Evolutionary conservation across 495 filamentous ascomycete genomes (phyloP), one percentile per base, ranked within the genome.

Genomic region (Neurospora sp.): DNA sequence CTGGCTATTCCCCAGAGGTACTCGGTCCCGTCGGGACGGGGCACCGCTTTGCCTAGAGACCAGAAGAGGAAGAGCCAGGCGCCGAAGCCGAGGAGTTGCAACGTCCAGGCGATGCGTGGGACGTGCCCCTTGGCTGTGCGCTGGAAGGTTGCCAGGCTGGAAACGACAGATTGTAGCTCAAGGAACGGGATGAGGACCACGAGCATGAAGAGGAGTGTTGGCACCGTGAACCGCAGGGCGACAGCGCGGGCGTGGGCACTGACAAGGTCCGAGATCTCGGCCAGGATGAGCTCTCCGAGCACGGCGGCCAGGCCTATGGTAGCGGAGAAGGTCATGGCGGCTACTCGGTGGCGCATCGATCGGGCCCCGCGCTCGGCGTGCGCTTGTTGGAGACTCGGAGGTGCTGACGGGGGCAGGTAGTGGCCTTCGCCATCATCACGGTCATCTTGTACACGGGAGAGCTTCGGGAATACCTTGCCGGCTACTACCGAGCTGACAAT

Each of bases 181-280:
- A 94, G 81, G 42, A 91, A 86, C 5, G 92, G 92, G 53, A 92
- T 91, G 9, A 90, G 82, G 18, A 91, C 83, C 38, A 94, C 82
- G 48, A 93, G 83, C 71, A 91, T 83, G 73, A 91, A 83, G 14
- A 94, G 79, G 20, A 95, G 80, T 27, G 86, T 84, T 5, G 87
- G 85, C 39, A 94, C 85, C 3, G 89, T 91, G n/a, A 89, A 77
- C 73, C 87, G 85, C 74, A 94, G 81, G 41, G 88, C 91, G 22
- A 88, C 75, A 6, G 82, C 83, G 31, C 93, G 85, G 37, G 90
- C 91, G 27, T 83, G 80, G 31, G 88, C 83, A 73, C 90, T 85
- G 41, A 93, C 82, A 8, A 88, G 85, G 73, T 91, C 91, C n/a
- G 89, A 89, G 69, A 96, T 91, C 79, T 96, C 92, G 74, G 91